A percentile compares a stretch with the other conserved stretches of the same genome.
phyloP scores from a whole-genome alignment of 2,329 filamentous ascomycete genomes.

The Drechslerella coelobrocha region DNA sequence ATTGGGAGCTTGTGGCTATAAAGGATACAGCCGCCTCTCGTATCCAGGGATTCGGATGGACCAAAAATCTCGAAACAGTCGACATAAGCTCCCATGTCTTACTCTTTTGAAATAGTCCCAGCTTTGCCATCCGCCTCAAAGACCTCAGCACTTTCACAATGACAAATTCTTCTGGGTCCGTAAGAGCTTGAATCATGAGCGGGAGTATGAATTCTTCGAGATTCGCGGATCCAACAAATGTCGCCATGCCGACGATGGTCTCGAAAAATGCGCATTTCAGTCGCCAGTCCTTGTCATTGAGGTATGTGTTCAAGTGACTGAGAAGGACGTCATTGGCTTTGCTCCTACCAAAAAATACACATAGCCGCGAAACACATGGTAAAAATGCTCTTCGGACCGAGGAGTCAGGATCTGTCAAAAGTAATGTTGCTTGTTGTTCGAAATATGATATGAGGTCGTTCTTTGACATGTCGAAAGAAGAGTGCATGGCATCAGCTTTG shows the following conservation, averaged over 20 bases:
- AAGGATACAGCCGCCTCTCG: constrained; percentile 87
- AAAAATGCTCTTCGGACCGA: constrained; percentile 90
- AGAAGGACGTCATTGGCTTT: constrained; percentile 94
- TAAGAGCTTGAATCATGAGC: constrained; percentile 91
- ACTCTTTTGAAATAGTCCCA: constrained; percentile 83
- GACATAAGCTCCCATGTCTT: constrained; percentile 89
- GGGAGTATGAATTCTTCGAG: constrained; percentile 95
- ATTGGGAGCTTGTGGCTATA: constrained; percentile 75
- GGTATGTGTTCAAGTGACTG: constrained; percentile 93
- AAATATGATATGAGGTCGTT: constrained; percentile 82
- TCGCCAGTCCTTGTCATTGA: constrained; percentile 96
- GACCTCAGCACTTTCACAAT: constrained; percentile 89
- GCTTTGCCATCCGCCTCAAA: constrained; percentile 81
- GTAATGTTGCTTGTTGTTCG: constrained; percentile 83
- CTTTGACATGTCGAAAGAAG: constrained; percentile 58
- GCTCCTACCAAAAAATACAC: constrained; percentile 91
- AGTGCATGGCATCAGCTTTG: constrained; percentile 79
- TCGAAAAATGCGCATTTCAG: constrained; percentile 97
- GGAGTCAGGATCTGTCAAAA: constrained; percentile 85
- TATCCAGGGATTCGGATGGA: constrained; percentile 96
- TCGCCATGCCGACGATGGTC: constrained; percentile 88
- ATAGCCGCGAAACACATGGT: constrained; percentile 87
- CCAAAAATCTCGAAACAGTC: constrained; percentile 80
- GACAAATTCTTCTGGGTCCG: constrained; percentile 91
- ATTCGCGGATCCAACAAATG: constrained; percentile 85